Percentiles rank a stretch among this genome's conserved stretches.
Conservation (phyloP, 345 rosid species). For the Eutrema japonicum region DNA sequence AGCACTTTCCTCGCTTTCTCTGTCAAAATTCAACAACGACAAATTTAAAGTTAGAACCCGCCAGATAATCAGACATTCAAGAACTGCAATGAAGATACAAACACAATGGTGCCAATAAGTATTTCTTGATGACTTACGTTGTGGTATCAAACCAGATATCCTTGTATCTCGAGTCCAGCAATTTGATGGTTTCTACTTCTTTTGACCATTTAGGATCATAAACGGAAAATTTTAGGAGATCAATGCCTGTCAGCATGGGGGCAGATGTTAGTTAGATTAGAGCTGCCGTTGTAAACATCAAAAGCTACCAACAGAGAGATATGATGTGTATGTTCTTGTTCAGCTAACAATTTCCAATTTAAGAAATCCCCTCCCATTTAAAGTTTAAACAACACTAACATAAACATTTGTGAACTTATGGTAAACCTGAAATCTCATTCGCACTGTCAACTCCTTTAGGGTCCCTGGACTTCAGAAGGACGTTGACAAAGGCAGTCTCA, state of each 20-base stretch:
- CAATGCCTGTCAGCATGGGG: constrained; percentile 51
- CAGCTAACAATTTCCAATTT: background rate
- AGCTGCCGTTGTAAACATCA: constrained; percentile 2
- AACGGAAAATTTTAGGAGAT: constrained; percentile 54
- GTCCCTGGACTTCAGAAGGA: constrained; percentile 53
- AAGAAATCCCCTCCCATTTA: background rate
- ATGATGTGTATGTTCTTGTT: constrained; percentile 19
- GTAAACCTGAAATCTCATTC: constrained; percentile 57
- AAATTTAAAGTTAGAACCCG: constrained; percentile 26
- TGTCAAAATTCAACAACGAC: constrained; percentile 44
- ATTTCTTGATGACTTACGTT: constrained; percentile 51
- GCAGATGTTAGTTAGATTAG: constrained; percentile 30
- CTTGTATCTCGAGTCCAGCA: constrained; percentile 57
- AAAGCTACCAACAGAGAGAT: constrained; percentile 26
- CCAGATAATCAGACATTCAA: background rate
- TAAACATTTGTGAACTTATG: constrained; percentile 11
- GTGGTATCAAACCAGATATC: constrained; percentile 52
- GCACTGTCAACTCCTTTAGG: constrained; percentile 43
- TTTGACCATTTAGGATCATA: constrained; percentile 57
- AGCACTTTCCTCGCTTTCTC: constrained; percentile 46
- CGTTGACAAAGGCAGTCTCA: constrained; percentile 60
- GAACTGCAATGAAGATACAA: constrained; percentile 7
- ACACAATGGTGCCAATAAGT: constrained; percentile 1
- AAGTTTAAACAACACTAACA: constrained; percentile 16
- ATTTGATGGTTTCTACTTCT: constrained; percentile 60